Conservation (phyloP, 768 basidiomycete genomes). For the Kwoniella mangroviensis region DNA sequence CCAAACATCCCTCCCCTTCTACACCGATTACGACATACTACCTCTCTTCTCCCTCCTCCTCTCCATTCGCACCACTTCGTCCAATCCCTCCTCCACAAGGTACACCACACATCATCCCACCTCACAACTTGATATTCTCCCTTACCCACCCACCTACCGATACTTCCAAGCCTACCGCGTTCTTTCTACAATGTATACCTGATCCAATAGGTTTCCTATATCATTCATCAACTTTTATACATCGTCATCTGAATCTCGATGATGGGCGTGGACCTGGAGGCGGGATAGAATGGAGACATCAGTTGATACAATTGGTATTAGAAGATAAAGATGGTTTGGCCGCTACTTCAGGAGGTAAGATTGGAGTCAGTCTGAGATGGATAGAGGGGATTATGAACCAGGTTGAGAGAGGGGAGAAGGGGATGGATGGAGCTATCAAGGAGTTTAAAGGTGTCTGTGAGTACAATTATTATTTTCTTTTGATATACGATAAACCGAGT, state of each 20-base stretch:
- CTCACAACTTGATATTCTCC: conserved; percentile 21
- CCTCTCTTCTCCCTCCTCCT: conserved; percentile 24
- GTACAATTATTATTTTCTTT: conserved; percentile 3
- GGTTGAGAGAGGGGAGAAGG: conserved; percentile 27
- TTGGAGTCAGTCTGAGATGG: conserved; percentile 41
- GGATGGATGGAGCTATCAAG: conserved; percentile 27
- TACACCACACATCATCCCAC: conserved; percentile 13
- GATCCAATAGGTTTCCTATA: conserved; percentile 45
- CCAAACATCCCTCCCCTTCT: conserved; percentile 10
- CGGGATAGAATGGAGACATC: conserved; percentile 36
- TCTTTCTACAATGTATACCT: conserved; percentile 45
- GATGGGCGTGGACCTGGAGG: neutral
- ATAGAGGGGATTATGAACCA: conserved; percentile 32
- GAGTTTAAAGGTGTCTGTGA: conserved; percentile 52
- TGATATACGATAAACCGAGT: neutral
- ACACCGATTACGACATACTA: conserved; percentile 22
- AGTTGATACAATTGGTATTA: conserved; percentile 32
- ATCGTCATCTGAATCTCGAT: conserved; percentile 19
- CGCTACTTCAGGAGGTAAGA: conserved; percentile 38
- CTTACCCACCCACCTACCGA: conserved; percentile 30
- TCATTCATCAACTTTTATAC: conserved; percentile 35
- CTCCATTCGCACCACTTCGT: conserved; percentile 12
- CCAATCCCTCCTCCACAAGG: conserved; percentile 14
- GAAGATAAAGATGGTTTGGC: conserved; percentile 46
- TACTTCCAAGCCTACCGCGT: conserved; percentile 20